These are phyloP conservation scores for Pseudogymnoascus sp. DNA, from an alignment of 2,329 filamentous ascomycete species.

Conservation along the genomic window DNA sequence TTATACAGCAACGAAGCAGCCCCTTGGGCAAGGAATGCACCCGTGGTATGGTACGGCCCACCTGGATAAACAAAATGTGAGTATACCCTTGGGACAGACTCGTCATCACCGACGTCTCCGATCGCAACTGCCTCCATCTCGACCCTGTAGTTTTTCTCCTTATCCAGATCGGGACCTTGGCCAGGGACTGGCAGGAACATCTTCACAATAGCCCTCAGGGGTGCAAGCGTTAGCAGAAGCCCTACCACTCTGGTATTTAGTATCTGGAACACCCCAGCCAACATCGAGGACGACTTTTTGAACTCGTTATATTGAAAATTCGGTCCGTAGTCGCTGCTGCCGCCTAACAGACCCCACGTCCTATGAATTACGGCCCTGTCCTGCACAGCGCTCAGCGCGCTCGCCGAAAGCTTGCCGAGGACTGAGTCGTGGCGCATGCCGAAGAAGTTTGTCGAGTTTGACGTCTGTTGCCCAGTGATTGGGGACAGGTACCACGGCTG, in stretches of 20 bases:
- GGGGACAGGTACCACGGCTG: neutral
- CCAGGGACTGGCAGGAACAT: slow-evolving; percentile 38
- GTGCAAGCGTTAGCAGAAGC: slow-evolving; percentile 30
- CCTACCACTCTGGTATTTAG: slow-evolving; percentile 34
- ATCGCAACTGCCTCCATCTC: slow-evolving; percentile 58
- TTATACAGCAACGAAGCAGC: slow-evolving; percentile 19
- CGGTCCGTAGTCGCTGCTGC: slow-evolving; percentile 47
- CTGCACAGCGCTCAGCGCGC: slow-evolving; percentile 35
- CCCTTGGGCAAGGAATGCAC: slow-evolving; percentile 17
- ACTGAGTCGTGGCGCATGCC: slow-evolving; percentile 42
- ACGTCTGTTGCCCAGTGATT: slow-evolving; percentile 23
- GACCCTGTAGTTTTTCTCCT: slow-evolving; percentile 48
- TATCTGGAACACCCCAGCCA: slow-evolving; percentile 40
- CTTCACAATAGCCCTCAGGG: slow-evolving; percentile 34
- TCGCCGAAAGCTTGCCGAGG: slow-evolving; percentile 50
- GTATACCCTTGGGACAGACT: slow-evolving; percentile 37
- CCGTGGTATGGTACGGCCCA: slow-evolving; percentile 17
- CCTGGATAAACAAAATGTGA: slow-evolving; percentile 28
- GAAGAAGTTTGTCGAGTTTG: slow-evolving; percentile 39
- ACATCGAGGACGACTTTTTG: slow-evolving; percentile 40
- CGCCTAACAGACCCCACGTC: slow-evolving; percentile 50
- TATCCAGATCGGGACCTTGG: slow-evolving; percentile 44
- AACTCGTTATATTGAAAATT: slow-evolving; percentile 52
- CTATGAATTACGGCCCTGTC: slow-evolving; percentile 52
- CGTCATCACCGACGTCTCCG: slow-evolving; percentile 53